phyloP scores from a whole-genome alignment of 163 green algal genomes.

The Chlorella variabilis region DNA sequence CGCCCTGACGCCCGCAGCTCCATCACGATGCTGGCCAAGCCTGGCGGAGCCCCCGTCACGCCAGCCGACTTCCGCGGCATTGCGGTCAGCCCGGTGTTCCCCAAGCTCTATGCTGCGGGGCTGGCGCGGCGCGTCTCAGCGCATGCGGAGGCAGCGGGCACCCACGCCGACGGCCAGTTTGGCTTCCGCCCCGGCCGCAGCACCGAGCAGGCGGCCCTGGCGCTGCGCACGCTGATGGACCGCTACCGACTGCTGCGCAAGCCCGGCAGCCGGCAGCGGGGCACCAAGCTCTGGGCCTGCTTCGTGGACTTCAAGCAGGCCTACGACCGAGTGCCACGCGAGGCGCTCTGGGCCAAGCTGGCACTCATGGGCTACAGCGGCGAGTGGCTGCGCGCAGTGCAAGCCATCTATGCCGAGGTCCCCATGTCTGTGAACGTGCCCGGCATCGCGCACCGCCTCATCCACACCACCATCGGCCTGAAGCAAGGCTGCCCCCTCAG shows the following conservation, averaged over 20 bases:
- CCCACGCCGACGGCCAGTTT: slow-evolving; percentile 5
- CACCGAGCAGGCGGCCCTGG: slow-evolving; percentile 10
- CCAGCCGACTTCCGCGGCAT: neutral
- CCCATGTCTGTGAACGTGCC: neutral
- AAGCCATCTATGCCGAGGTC: neutral
- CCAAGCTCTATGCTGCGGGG: neutral
- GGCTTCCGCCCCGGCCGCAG: slow-evolving; percentile 1
- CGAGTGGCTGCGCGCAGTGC: neutral
- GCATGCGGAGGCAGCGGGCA: neutral
- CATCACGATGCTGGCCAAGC: neutral
- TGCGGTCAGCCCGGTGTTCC: neutral
- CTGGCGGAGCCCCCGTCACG: neutral
- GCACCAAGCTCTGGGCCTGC: slow-evolving; percentile 4
- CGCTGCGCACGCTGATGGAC: neutral
- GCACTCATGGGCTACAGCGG: neutral
- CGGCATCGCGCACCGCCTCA: neutral
- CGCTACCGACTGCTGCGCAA: neutral
- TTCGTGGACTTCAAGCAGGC: slow-evolving; percentile 14
- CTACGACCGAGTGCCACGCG: neutral
- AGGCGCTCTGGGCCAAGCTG: neutral
- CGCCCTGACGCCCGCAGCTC: neutral
- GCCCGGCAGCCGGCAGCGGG: neutral
- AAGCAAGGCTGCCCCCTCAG: neutral
- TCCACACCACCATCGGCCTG: neutral
- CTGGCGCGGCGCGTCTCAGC: neutral